Conservation (phyloP, 23 red algal species). For the Gracilaria caudata region DNA sequence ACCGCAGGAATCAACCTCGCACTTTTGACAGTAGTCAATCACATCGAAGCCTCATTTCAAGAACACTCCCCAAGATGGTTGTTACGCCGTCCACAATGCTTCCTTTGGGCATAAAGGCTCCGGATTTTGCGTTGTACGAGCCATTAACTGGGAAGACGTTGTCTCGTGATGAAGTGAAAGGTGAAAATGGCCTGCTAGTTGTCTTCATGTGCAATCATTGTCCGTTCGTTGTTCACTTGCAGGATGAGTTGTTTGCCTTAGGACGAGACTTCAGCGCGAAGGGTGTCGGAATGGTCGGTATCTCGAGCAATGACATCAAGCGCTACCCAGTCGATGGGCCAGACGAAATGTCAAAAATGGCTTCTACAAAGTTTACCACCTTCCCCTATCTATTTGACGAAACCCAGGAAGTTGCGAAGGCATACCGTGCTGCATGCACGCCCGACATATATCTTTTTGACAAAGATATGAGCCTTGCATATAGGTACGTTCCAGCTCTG, state of each 20-base stretch:
- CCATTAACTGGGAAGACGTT: conserved; percentile 62
- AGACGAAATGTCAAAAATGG: conserved; percentile 61
- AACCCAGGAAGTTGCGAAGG: conserved; percentile 78
- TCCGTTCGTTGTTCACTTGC: conserved; percentile 75
- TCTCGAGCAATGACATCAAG: conserved; percentile 68
- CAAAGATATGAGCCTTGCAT: conserved; percentile 50
- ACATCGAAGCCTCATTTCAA: neutral
- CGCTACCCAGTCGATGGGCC: conserved; percentile 73
- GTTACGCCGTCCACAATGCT: conserved; percentile 59
- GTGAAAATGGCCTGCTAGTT: conserved; percentile 56
- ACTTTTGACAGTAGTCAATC: neutral
- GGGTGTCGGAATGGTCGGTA: conserved; percentile 68
- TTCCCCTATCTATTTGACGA: conserved; percentile 87
- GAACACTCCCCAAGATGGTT: conserved; percentile 38
- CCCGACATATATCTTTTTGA: conserved; percentile 87
- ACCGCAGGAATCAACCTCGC: neutral
- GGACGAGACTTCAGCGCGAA: conserved; percentile 49
- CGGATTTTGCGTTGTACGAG: conserved; percentile 56
- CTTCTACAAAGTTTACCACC: conserved; percentile 32
- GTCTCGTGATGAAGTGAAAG: conserved; percentile 48
- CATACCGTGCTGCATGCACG: conserved; percentile 79
- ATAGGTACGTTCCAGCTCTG: conserved; percentile 35
- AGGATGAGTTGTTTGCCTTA: conserved; percentile 38
- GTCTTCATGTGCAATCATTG: conserved; percentile 83
- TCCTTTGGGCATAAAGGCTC: conserved; percentile 61